Evolutionary conservation across 306 rosid species (phyloP), one percentile per base, ranked within the genome.

Genomic region (Pyrus betulifolia): DNA sequence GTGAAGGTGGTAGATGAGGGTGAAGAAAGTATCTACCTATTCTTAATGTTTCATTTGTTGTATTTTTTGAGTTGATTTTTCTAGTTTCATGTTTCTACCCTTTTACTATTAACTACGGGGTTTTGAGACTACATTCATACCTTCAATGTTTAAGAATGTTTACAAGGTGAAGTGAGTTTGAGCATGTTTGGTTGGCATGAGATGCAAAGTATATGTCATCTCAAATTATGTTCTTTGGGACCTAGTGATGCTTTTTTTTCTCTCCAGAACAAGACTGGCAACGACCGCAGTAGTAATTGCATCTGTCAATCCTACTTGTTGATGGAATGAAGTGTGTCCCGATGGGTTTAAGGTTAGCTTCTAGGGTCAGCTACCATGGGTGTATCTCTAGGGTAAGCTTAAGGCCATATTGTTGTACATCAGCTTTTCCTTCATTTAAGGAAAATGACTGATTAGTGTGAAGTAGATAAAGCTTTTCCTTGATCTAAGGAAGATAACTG

Each of bases 1-100:
- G 71, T 55, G 95, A 89, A 85, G 54, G 91, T 61, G 92, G 98
- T 33, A 88, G 94, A 89, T 91, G 96, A 75, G 89, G 96, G 79
- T 87, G 97, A 61, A 95, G 87, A 76, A 95, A 90, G 97, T 94
- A 92, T 42, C 84, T 70, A 55, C 73, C 59, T 72, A n/a, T 69
- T 51, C 72, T 78, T 74, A 25, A 28, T 45, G 17, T 45, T 45
- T 33, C 11, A 8, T 65, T 49, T 27, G 52, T 65, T 54, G 14
- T 21, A 4, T 51, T 31, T 49, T 61, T 71, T 33, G 4, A 38
- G 28, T 72, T 38, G 17, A 57, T 9, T 15, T 70, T 38, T 58
- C 15, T 57, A 51, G 9, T 73, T 42, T 44, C 40, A 27, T 25
- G 42, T 27, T 25, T 42, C 17, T 23, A 59, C 5, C 28, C 2